Percentiles rank a stretch among this genome's conserved stretches.
phyloP scores from a whole-genome alignment of 169 alveolate genomes.

The Plasmodium vinckei region DNA sequence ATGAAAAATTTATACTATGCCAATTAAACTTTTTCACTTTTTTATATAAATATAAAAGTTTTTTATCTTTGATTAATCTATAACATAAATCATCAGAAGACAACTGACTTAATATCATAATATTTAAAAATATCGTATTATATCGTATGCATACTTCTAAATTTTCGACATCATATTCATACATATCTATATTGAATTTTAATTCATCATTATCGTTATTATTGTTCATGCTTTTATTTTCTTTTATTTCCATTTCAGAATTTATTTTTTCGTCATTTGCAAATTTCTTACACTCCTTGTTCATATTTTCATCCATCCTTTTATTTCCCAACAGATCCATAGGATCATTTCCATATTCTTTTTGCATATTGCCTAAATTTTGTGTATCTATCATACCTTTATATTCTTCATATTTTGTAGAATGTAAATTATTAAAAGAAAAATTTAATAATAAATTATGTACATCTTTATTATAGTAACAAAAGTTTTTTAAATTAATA shows the following conservation, averaged over 20 bases:
- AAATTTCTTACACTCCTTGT: not conserved
- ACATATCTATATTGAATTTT: not conserved
- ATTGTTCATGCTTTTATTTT: not conserved
- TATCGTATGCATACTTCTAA: constrained; percentile 67
- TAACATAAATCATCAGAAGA: constrained; percentile 65
- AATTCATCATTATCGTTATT: not conserved
- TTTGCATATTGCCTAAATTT: not conserved
- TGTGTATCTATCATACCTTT: constrained; percentile 11
- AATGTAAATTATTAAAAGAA: constrained; percentile 41
- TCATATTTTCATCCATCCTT: not conserved
- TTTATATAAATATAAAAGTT: constrained; percentile 26
- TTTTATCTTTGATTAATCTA: constrained; percentile 54
- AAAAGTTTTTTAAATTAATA: constrained; percentile 25
- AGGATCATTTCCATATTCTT: not conserved
- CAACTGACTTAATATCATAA: constrained; percentile 29
- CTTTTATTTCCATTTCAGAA: not conserved
- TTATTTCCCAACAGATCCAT: constrained; percentile 11
- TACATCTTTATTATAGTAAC: constrained; percentile 66
- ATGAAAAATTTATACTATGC: constrained; percentile 66
- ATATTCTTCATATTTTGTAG: constrained; percentile 63
- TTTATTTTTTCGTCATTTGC: not conserved
- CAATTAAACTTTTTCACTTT: constrained; percentile 50
- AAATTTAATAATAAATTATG: constrained; percentile 56
- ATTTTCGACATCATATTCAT: not conserved
- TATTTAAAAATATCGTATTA: constrained; percentile 65